Conservation (phyloP, 1,284 basidiomycete genomes). For the Wallemia hederae region DNA sequence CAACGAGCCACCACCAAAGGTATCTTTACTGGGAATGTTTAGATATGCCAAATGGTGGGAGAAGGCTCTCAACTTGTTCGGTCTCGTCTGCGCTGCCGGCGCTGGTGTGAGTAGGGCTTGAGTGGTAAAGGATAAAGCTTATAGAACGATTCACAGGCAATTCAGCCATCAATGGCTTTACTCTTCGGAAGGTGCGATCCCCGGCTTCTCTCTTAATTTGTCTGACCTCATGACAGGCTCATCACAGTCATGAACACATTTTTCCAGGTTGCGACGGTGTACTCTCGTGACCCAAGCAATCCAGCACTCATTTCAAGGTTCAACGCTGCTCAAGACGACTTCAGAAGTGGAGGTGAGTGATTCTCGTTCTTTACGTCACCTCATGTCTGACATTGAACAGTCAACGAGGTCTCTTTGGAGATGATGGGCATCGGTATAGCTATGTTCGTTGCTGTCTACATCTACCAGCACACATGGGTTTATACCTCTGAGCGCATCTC, state of each 20-base stretch:
- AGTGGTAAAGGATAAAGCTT: background rate
- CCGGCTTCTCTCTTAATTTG: background rate
- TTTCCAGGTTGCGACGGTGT: background rate
- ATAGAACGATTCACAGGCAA: background rate
- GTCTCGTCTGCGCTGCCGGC: background rate
- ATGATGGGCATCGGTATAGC: slow-evolving; percentile 24
- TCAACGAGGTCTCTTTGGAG: no score
- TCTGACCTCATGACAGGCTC: background rate
- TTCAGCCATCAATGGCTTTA: background rate
- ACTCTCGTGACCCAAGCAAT: no score
- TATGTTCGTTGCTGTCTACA: slow-evolving; percentile 20
- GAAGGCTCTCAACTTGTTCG: background rate
- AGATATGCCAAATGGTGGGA: background rate
- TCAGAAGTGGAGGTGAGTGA: no score
- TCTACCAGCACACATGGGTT: slow-evolving; percentile 64
- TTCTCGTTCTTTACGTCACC: no score
- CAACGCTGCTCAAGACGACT: no score
- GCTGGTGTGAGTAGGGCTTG: background rate
- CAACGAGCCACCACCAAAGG: background rate
- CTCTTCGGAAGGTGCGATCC: background rate
- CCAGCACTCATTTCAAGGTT: no score
- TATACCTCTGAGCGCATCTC: slow-evolving; percentile 67
- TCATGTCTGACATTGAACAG: no score
- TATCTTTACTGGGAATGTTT: background rate
- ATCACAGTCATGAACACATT: background rate